Evolutionary conservation across 768 basidiomycete species (phyloP).

Genomic region (Trametes villosa): DNA sequence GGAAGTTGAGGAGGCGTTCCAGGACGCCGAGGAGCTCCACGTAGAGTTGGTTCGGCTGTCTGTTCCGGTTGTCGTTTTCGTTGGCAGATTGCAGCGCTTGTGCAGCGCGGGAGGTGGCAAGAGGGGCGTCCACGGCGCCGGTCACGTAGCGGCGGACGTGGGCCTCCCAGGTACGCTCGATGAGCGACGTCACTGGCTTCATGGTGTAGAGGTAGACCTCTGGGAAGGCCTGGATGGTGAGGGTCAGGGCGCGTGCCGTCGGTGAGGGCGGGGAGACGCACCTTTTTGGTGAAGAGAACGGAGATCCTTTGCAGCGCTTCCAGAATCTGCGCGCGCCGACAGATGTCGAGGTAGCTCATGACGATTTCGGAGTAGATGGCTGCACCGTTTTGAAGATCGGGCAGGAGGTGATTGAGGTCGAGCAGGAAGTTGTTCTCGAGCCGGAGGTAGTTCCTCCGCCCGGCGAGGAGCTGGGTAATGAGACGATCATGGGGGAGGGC

Average conservation of each 20-base stretch:
- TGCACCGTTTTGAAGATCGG: not conserved
- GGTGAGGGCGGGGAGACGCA: not conserved
- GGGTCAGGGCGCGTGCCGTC: too few relatives aligned
- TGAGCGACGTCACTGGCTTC: not conserved
- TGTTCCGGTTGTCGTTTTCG: too few relatives aligned
- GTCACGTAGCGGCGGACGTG: not conserved
- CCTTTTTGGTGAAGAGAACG: not conserved
- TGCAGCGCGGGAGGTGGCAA: too few relatives aligned
- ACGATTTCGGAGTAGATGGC: not conserved
- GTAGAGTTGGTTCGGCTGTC: not conserved
- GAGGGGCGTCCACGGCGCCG: too few relatives aligned
- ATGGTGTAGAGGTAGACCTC: not conserved
- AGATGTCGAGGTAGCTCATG: not conserved
- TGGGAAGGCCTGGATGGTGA: not conserved
- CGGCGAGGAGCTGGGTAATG: not conserved
- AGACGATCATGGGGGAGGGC: not conserved
- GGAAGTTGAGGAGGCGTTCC: conserved; percentile 1
- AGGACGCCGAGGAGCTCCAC: not conserved
- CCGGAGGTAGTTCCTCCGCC: not conserved
- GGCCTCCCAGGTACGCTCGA: not conserved
- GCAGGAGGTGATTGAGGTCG: not conserved
- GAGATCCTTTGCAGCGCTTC: not conserved
- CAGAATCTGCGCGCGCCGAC: not conserved
- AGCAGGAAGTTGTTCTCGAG: not conserved
- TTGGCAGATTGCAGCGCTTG: too few relatives aligned